A percentile compares a stretch with the other conserved stretches of the same genome.
Evolutionary conservation across 2,329 filamentous ascomycete species (phyloP).

Genomic region (Colletotrichum abscissum): DNA sequence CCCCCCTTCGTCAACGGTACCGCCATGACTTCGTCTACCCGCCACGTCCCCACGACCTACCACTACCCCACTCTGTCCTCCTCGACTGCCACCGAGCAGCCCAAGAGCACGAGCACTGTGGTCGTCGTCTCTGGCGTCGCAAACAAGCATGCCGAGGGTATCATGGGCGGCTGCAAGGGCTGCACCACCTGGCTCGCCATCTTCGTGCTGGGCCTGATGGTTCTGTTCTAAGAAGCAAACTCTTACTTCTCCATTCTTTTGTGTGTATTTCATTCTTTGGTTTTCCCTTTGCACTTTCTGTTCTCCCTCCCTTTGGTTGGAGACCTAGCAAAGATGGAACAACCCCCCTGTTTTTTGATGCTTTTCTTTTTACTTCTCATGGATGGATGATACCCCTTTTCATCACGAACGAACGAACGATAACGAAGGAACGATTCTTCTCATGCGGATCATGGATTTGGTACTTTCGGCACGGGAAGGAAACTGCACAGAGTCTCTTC

Average conservation of each 20-base stretch:
- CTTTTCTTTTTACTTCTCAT: background rate
- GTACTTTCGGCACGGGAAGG: conserved; percentile 3
- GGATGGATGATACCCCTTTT: background rate
- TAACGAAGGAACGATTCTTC: background rate
- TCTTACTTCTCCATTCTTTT: background rate
- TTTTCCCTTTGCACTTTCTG: background rate
- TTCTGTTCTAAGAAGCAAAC: conserved; percentile 43
- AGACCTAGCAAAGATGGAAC: background rate
- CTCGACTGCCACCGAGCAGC: background rate
- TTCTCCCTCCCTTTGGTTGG: background rate
- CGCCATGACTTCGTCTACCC: conserved; percentile 31
- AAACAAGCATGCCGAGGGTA: conserved; percentile 45
- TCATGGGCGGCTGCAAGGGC: conserved; percentile 45
- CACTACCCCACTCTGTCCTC: background rate
- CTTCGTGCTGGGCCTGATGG: conserved; percentile 46
- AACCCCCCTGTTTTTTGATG: background rate
- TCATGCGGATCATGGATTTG: conserved; percentile 1
- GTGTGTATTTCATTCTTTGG: background rate
- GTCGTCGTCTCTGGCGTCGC: conserved; percentile 47
- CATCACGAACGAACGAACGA: background rate
- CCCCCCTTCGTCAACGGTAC: conserved; percentile 39
- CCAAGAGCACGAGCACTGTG: conserved; percentile 25
- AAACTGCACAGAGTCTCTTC: background rate
- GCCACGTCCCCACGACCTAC: conserved; percentile 15
- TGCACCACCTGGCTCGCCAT: conserved; percentile 47